Evolutionary conservation across 2,329 filamentous ascomycete genomes (phyloP).

Genomic region (Neofusicoccum sp.): DNA sequence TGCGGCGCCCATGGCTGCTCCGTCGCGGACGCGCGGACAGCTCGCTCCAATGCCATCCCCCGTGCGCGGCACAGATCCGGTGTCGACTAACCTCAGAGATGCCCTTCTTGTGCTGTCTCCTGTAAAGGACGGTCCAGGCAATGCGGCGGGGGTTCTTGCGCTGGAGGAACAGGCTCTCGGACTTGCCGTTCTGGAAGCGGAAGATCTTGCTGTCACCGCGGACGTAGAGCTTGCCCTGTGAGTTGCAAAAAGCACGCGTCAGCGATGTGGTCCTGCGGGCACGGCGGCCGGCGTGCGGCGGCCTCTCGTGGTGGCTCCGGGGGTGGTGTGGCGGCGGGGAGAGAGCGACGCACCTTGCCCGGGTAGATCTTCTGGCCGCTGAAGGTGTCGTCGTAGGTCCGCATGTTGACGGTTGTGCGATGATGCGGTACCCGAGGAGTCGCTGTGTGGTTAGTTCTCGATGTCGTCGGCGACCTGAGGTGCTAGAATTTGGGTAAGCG

Average conservation of each 20-base stretch:
- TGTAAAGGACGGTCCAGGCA: conserved; percentile 97
- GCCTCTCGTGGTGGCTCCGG: neutral
- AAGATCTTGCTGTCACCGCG: conserved; percentile 99
- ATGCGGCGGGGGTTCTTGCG: conserved; percentile 99
- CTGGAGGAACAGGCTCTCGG: conserved; percentile 99
- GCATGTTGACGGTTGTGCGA: conserved; percentile 58
- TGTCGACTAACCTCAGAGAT: conserved; percentile 86
- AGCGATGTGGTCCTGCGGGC: neutral
- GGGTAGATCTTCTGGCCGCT: conserved; percentile 77
- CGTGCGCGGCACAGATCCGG: neutral
- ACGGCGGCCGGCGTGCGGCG: neutral
- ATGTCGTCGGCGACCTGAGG: conserved; percentile 30
- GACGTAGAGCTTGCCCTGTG: conserved; percentile 98
- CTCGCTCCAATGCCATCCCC: neutral
- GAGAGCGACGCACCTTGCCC: conserved; percentile 63
- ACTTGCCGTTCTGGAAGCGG: conserved; percentile 99
- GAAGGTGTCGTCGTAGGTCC: conserved; percentile 78
- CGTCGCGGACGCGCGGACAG: neutral
- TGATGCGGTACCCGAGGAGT: conserved; percentile 38
- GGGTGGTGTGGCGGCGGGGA: neutral
- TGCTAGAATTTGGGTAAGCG: conserved; percentile 29
- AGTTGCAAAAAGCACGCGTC: neutral
- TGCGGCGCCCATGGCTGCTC: neutral
- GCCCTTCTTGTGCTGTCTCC: conserved; percentile 99
- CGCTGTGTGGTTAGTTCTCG: conserved; percentile 29